phyloP scores from a whole-genome alignment of 306 rosid species.

The Luffa acutangula region DNA sequence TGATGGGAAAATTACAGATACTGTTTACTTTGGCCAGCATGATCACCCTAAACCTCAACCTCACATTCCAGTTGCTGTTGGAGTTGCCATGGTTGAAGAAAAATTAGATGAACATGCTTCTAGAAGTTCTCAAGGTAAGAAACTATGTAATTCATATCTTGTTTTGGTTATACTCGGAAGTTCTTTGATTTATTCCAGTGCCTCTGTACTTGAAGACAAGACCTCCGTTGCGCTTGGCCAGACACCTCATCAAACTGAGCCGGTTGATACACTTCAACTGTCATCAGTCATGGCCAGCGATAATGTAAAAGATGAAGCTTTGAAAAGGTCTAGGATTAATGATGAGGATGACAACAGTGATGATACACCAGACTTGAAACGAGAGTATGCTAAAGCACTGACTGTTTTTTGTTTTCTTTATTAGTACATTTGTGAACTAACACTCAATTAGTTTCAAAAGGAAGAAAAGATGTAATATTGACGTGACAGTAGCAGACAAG shows the following conservation, averaged over 20 bases:
- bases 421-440: constrained; percentile 12
- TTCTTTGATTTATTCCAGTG: constrained; percentile 25
- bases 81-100: constrained; percentile 32
- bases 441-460: constrained; percentile 36
- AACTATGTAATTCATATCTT: constrained; percentile 6
- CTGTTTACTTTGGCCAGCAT: constrained; percentile 64
- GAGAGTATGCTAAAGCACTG: constrained; percentile 50
- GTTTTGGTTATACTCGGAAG: constrained; percentile 19
- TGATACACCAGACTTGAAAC: constrained; percentile 48
- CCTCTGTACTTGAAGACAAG: constrained; percentile 31
- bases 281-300: constrained; percentile 29
- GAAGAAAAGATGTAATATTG: constrained; percentile 33
- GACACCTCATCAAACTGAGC: constrained; percentile 27
- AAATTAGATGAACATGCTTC: constrained; percentile 27
- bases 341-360: constrained; percentile 21
- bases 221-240: constrained; percentile 30
- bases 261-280: constrained; percentile 20
- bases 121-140: constrained; percentile 40
- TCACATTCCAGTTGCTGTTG: constrained; percentile 33
- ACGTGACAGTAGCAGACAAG: constrained; percentile 27
- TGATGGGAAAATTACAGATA: constrained; percentile 49
- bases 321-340: constrained; percentile 25
- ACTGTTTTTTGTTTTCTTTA: not conserved
- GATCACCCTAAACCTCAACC: constrained; percentile 60
- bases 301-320: constrained; percentile 29